A percentile compares a stretch with the other conserved stretches of the same genome.
Evolutionary conservation across 2,329 filamentous ascomycete genomes (phyloP).

Genomic region (Ophiostoma piceae): DNA sequence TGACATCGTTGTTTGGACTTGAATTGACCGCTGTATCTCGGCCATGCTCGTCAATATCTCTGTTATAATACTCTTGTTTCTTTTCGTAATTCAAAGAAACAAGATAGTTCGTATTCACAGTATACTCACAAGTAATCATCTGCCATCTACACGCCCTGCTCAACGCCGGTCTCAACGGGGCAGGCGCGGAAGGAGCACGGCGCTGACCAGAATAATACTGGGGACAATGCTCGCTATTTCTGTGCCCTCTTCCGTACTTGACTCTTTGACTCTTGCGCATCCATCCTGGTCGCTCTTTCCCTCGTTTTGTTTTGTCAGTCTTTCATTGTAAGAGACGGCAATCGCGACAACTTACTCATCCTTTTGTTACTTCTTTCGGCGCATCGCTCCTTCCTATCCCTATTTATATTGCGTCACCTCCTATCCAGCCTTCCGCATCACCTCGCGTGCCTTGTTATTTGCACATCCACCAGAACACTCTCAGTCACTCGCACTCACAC

Average conservation of each 20-base stretch:
- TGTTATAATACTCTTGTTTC: no score
- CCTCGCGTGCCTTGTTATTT: background rate
- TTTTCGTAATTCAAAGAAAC: no score
- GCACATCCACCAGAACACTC: background rate
- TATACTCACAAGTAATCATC: no score
- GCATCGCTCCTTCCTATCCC: background rate
- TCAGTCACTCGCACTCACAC: background rate
- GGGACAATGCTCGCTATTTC: slow-evolving; percentile 10
- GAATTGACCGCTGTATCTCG: background rate
- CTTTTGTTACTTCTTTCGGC: background rate
- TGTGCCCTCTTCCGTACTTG: background rate
- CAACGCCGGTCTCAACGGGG: slow-evolving; percentile 13
- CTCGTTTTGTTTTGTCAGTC: slow-evolving; percentile 8
- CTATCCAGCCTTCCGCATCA: background rate
- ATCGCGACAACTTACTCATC: background rate
- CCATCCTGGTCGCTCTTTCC: slow-evolving; percentile 18
- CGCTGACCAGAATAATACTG: slow-evolving; percentile 16
- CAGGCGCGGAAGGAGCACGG: slow-evolving; percentile 20
- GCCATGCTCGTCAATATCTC: background rate
- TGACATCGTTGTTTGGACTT: no score
- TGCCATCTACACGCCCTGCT: no score
- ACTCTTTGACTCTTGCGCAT: background rate
- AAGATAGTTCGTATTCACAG: no score
- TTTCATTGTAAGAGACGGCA: background rate
- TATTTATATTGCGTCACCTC: background rate